These are phyloP conservation scores for Sabuloglossum arenarium DNA, from an alignment of 495 filamentous ascomycete genomes.

Conservation along the genomic window DNA sequence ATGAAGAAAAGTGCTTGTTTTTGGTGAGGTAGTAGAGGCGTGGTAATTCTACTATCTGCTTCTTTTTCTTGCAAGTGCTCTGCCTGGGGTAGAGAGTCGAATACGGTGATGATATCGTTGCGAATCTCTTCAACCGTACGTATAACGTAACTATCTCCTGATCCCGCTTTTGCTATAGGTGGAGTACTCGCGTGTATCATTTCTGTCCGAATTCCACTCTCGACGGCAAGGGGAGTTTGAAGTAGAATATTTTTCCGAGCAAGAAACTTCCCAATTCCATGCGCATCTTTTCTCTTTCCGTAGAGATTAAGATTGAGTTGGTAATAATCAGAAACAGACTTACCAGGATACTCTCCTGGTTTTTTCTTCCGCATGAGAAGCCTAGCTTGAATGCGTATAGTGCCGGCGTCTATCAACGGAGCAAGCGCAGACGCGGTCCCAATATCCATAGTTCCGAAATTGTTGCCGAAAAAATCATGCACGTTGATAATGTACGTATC, in stretches of 20 bases:
- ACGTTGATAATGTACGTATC: slow-evolving; percentile 41
- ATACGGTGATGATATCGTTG: slow-evolving; percentile 66
- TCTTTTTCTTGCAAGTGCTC: slow-evolving; percentile 65
- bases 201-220: slow-evolving; percentile 38
- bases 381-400: slow-evolving; percentile 43
- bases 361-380: slow-evolving; percentile 38
- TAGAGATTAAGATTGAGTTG: slow-evolving; percentile 55
- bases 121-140: slow-evolving; percentile 69
- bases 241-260: slow-evolving; percentile 43
- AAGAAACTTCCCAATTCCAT: slow-evolving; percentile 41
- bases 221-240: slow-evolving; percentile 36
- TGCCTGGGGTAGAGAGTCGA: slow-evolving; percentile 53
- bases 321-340: slow-evolving; percentile 27
- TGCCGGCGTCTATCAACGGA: slow-evolving; percentile 43
- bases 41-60: slow-evolving; percentile 35
- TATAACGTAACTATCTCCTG: slow-evolving; percentile 22
- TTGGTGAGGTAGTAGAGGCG: slow-evolving; percentile 64
- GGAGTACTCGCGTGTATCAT: slow-evolving; percentile 41
- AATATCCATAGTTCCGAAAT: slow-evolving; percentile 57
- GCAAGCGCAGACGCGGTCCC: slow-evolving; percentile 45
- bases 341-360: slow-evolving; percentile 33
- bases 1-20: slow-evolving; percentile 85
- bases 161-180: slow-evolving; percentile 6
- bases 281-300: slow-evolving; percentile 44
- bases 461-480: slow-evolving; percentile 41